Conservation (phyloP, 306 rosid species). For the Pachyrhizus erosus region DNA sequence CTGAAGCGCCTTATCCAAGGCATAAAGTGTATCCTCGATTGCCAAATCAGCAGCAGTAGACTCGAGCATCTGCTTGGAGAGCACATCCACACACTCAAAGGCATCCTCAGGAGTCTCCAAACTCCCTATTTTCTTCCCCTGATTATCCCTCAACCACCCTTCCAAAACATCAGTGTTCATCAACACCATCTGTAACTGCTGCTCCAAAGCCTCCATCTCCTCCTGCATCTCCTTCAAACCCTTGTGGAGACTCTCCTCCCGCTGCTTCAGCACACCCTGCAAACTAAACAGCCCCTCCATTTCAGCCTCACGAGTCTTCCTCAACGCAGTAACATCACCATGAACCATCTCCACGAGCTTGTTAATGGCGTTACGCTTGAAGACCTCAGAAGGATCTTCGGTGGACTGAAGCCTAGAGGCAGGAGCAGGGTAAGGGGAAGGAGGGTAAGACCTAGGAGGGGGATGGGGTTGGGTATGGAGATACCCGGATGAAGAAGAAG, state of each 20-base stretch:
- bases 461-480: constrained; percentile 54
- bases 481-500: constrained; percentile 48
- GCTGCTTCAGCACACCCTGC: constrained; percentile 70
- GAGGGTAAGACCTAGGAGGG: constrained; percentile 72
- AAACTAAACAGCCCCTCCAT: constrained; percentile 73
- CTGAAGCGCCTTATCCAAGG: constrained; percentile 85
- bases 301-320: constrained; percentile 75
- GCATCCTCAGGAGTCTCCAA: constrained; percentile 60
- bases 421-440: constrained; percentile 69
- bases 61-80: constrained; percentile 86
- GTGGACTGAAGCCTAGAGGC: constrained; percentile 47
- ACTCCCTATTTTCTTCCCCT: constrained; percentile 54
- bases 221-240: constrained; percentile 82
- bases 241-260: constrained; percentile 60
- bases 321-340: constrained; percentile 55
- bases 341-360: constrained; percentile 84
- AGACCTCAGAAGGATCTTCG: constrained; percentile 78
- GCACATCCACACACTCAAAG: constrained; percentile 69
- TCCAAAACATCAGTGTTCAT: constrained; percentile 83
- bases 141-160: constrained; percentile 80
- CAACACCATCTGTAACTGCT: constrained; percentile 87
- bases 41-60: constrained; percentile 87
- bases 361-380: constrained; percentile 66
- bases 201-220: constrained; percentile 91
- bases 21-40: constrained; percentile 78